Percentiles rank a stretch among this genome's conserved stretches.
These are phyloP conservation scores for Candida albicans DNA, from an alignment of 1,139 yeast genomes.

Conservation along the genomic window DNA sequence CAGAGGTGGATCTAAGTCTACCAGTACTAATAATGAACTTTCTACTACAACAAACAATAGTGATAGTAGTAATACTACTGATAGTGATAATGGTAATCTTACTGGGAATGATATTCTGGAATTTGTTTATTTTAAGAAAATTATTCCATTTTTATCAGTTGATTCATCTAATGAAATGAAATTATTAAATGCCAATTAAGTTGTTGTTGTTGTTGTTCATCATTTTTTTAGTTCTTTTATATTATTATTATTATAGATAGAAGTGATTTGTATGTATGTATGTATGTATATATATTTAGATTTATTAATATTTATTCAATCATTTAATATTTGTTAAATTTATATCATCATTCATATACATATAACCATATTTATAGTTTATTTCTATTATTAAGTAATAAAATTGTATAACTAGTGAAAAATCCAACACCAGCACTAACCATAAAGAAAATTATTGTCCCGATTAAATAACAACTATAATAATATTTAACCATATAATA, in stretches of 20 bases:
- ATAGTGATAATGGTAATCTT: neutral
- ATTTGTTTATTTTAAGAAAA: conserved; percentile 35
- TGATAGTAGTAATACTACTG: too few relatives aligned
- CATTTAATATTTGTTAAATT: neutral
- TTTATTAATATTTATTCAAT: too few relatives aligned
- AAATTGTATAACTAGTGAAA: conserved; percentile 22
- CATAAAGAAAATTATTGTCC: conserved; percentile 51
- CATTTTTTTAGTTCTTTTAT: neutral
- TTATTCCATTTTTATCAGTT: conserved; percentile 43
- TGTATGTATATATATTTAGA: too few relatives aligned
- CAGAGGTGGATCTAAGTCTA: too few relatives aligned
- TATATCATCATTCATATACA: neutral
- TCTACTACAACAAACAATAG: too few relatives aligned
- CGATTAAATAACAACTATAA: conserved; percentile 46
- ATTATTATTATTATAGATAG: neutral
- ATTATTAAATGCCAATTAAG: conserved; percentile 37
- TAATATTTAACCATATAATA: conserved; percentile 56
- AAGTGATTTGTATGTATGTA: neutral
- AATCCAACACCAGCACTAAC: conserved; percentile 32
- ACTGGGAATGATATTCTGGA: conserved; percentile 22
- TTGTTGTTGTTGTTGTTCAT: neutral
- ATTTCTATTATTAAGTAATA: conserved; percentile 3
- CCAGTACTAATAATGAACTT: too few relatives aligned
- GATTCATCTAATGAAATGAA: conserved; percentile 41
- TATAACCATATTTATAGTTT: neutral